Conservation (phyloP, 352 stramenopile species). For the Phytophthora niederhauseri region DNA sequence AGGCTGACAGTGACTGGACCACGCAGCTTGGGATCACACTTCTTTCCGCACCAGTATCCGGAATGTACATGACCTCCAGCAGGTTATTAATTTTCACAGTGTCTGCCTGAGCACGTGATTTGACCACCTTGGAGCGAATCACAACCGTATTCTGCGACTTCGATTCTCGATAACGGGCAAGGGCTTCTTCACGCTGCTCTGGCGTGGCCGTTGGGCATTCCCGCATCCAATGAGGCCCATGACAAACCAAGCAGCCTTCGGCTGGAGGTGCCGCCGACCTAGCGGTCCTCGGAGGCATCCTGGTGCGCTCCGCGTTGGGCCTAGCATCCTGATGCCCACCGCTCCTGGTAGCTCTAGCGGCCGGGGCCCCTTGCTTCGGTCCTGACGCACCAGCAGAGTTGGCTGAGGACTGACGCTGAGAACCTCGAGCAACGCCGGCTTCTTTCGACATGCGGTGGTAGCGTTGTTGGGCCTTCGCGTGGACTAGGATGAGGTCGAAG, state of each 20-base stretch:
- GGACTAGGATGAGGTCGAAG: background rate
- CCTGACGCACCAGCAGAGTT: background rate
- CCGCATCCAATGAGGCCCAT: background rate
- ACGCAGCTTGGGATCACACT: background rate
- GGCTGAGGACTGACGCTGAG: background rate
- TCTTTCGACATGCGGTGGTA: background rate
- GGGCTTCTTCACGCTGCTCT: background rate
- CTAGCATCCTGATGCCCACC: background rate
- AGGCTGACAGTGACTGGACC: background rate
- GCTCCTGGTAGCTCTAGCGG: background rate
- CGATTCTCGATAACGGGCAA: background rate
- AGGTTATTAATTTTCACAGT: conserved; percentile 1
- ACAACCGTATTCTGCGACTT: background rate
- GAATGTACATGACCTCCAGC: background rate
- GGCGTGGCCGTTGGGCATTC: background rate
- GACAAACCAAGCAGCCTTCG: background rate
- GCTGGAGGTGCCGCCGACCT: background rate
- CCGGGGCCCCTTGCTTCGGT: background rate
- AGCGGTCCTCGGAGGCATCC: background rate
- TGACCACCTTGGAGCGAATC: background rate
- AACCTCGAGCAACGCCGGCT: background rate
- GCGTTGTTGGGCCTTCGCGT: background rate
- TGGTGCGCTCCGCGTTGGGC: background rate
- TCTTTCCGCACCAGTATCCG: background rate
- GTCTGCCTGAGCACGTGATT: background rate